Percentiles rank a stretch among this genome's conserved stretches.
These are phyloP conservation scores for Trichoderma gamsii DNA, from an alignment of 495 filamentous ascomycete species.

Conservation along the genomic window DNA sequence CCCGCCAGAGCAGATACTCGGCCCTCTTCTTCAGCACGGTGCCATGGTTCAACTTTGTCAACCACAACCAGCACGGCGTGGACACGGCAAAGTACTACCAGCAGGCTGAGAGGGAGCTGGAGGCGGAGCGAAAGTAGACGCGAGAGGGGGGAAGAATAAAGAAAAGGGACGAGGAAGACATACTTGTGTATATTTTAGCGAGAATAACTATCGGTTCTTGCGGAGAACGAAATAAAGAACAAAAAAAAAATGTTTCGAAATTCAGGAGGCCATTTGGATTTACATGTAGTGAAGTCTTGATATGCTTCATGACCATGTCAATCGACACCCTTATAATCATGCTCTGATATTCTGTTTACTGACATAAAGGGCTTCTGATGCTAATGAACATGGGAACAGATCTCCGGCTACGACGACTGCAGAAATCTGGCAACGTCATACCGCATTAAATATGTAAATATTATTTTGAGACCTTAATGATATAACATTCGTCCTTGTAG, in stretches of 20 bases:
- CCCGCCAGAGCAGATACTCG: conserved; percentile 86
- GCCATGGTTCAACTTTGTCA: conserved; percentile 97
- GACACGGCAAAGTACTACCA: conserved; percentile 98
- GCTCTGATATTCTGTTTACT: not conserved
- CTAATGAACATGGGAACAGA: too few relatives aligned
- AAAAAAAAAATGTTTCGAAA: not conserved
- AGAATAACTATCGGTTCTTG: not conserved
- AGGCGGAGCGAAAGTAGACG: conserved; percentile 52
- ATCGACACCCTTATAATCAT: not conserved
- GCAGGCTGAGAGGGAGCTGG: conserved; percentile 90
- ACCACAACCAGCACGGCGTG: conserved; percentile 94
- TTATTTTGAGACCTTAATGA: too few relatives aligned
- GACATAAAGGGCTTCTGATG: not conserved
- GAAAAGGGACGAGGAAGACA: too few relatives aligned
- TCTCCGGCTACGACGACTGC: too few relatives aligned
- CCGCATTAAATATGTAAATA: too few relatives aligned
- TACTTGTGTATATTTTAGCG: not conserved
- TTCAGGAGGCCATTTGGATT: not conserved
- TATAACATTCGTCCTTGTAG: too few relatives aligned
- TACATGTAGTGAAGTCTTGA: too few relatives aligned
- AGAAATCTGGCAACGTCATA: too few relatives aligned
- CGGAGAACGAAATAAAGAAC: not conserved
- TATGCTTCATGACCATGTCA: too few relatives aligned
- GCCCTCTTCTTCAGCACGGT: conserved; percentile 73
- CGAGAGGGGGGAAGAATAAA: not conserved